Evolutionary conservation across 129 eudicot species (phyloP), one percentile per base, ranked within the genome.

Genomic region (Artemisia annua): DNA sequence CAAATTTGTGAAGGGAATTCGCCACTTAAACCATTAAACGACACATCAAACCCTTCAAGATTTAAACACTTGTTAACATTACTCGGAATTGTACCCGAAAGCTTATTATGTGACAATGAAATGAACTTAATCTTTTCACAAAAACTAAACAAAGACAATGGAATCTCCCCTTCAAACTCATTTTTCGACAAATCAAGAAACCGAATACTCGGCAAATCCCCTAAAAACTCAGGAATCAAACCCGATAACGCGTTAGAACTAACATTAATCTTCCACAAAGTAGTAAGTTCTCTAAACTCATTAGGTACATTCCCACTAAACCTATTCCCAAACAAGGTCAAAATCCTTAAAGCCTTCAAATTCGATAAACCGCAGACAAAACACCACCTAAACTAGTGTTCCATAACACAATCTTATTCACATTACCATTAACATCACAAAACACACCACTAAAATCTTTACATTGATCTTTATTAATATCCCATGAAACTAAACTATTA

Each of bases 191-290:
- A 81, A 86, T 93, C 97, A 84, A 93, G 92, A 73, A 90, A 90
- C 78, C 98, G 81, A 59, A 93, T 85, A 73, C 87, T 90, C 10
- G 86, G 80, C 52, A 94, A 81, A 71, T 78, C 81, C 64, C 97
- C 96, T 70, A 90, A 69, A 84, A 88, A 86, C 48, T 82, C 96
- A 26, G 98, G 98, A 76, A 94, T 86, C 59, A 85, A 63, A 69
- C 98, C 98, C 30, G 93, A 90, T 50, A 94, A 84, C 2, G 94
- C 92, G 78, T 94, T 94, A 50, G 96, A 86, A 72, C 97, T 94
- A 17, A 94, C 82, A 77, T 94, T 94, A 69, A 90, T 79, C 93
- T 94, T 94, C 98, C 98, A 94, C 63, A 94, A 74, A 48, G 93
- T 52, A 12, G 79, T 81, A 73, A 94, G 88, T 48, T 82, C 85